Percentiles rank a stretch among this genome's conserved stretches.
These are phyloP conservation scores for Clavulina sp. DNA, from an alignment of 768 basidiomycete genomes.

Conservation along the genomic window DNA sequence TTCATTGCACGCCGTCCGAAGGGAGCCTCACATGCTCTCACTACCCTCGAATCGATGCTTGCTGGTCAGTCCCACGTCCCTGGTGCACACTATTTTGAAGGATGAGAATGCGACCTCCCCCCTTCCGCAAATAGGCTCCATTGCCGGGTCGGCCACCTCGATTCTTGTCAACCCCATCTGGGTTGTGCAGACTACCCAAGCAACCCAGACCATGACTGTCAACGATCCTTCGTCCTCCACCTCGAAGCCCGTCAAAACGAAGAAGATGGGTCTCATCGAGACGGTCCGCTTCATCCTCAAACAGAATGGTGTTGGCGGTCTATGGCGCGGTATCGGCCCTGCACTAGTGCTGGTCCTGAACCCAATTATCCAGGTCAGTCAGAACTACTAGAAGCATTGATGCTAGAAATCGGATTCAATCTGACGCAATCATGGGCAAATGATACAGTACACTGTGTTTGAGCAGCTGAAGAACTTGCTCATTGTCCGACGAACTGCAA, in stretches of 20 bases:
- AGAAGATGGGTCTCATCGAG: slow-evolving; percentile 44
- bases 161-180: slow-evolving; percentile 88
- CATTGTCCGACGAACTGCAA: slow-evolving; percentile 40
- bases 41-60: slow-evolving; percentile 75
- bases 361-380: slow-evolving; percentile 52
- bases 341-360: slow-evolving; percentile 89
- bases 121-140: not conserved
- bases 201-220: slow-evolving; percentile 36
- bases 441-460: slow-evolving; percentile 72
- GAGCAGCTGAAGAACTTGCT: slow-evolving; percentile 86
- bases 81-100: not conserved
- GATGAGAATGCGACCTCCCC: not conserved
- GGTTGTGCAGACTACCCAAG: slow-evolving; percentile 88
- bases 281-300: slow-evolving; percentile 51
- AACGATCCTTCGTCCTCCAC: slow-evolving; percentile 13
- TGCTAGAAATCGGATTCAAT: not conserved
- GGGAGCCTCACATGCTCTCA: slow-evolving; percentile 38
- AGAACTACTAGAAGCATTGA: not conserved
- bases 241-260: slow-evolving; percentile 18
- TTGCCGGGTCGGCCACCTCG: slow-evolving; percentile 71
- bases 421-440: no score
- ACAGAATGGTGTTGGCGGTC: slow-evolving; percentile 59
- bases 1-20: slow-evolving; percentile 32
- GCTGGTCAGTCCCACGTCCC: slow-evolving; percentile 45
- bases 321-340: slow-evolving; percentile 88